Evolutionary conservation across 2,329 filamentous ascomycete species (phyloP).

Genomic region (Peltaster fructicola): DNA sequence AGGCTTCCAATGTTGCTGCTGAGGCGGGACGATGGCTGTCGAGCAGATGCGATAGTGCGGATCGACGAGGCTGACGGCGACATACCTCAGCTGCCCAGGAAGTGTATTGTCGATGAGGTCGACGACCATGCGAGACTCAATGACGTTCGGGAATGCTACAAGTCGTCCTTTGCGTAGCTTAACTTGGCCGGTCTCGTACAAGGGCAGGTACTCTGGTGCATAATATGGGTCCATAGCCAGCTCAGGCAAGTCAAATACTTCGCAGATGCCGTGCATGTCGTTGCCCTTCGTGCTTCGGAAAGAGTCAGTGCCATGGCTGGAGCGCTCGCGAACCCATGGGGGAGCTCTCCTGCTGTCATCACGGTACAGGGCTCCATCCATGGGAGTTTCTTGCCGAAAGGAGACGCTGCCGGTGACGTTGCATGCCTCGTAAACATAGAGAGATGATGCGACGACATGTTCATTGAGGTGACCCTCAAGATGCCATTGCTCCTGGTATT

Average conservation of each 20-base stretch:
- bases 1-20: slow-evolving; percentile 28
- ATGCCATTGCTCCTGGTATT: no score
- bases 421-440: slow-evolving; percentile 43
- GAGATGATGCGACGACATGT: slow-evolving; percentile 40
- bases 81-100: slow-evolving; percentile 37
- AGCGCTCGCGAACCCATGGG: no score
- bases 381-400: no score
- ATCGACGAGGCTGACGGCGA: slow-evolving; percentile 41
- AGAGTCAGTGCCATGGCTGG: no score
- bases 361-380: no score
- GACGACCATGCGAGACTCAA: slow-evolving; percentile 34
- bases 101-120: slow-evolving; percentile 29
- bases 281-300: no score
- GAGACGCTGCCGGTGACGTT: no score
- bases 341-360: no score
- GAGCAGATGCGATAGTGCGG: slow-evolving; percentile 33
- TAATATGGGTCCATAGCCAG: no score
- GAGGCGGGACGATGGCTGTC: slow-evolving; percentile 32
- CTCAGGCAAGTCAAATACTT: no score
- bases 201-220: no score
- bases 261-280: no score
- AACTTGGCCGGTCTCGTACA: slow-evolving; percentile 31
- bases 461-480: slow-evolving; percentile 33
- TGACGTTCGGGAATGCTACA: slow-evolving; percentile 35
- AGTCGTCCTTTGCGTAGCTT: slow-evolving; percentile 30